Conservation (phyloP, 1,139 yeast genomes). For the Sugiyamaella japonica region DNA sequence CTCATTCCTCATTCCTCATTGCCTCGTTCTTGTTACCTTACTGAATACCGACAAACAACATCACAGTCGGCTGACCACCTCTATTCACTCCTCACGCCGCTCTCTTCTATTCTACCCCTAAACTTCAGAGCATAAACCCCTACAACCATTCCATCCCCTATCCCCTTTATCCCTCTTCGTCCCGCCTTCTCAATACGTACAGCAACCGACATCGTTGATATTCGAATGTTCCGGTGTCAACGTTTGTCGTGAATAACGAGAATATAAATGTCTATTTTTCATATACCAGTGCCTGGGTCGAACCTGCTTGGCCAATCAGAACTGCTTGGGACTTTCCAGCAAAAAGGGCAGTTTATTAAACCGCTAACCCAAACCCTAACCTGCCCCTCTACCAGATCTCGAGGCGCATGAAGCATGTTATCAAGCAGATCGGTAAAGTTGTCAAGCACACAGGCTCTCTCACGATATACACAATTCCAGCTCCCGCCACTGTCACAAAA, state of each 20-base stretch:
- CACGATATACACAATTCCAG: too few relatives aligned
- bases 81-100: neutral
- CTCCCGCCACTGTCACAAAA: too few relatives aligned
- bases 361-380: neutral
- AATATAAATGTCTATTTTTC: slow-evolving; percentile 7
- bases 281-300: slow-evolving; percentile 5
- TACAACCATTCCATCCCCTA: neutral
- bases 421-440: too few relatives aligned
- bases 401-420: neutral
- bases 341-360: neutral
- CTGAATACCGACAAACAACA: neutral
- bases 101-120: neutral
- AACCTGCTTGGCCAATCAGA: slow-evolving; percentile 10
- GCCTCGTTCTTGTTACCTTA: too few relatives aligned
- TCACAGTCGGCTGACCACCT: neutral
- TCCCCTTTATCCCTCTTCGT: neutral
- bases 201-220: slow-evolving; percentile 16
- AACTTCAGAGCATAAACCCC: too few relatives aligned
- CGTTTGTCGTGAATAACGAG: slow-evolving; percentile 6
- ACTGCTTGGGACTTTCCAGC: neutral
- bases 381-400: neutral
- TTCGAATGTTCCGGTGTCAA: slow-evolving; percentile 6
- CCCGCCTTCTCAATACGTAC: slow-evolving; percentile 8
- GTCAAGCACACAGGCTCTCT: too few relatives aligned
- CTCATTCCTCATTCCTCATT: too few relatives aligned